These are phyloP conservation scores for Suillus fuscotomentosus DNA, from an alignment of 768 basidiomycete species.

Conservation along the genomic window DNA sequence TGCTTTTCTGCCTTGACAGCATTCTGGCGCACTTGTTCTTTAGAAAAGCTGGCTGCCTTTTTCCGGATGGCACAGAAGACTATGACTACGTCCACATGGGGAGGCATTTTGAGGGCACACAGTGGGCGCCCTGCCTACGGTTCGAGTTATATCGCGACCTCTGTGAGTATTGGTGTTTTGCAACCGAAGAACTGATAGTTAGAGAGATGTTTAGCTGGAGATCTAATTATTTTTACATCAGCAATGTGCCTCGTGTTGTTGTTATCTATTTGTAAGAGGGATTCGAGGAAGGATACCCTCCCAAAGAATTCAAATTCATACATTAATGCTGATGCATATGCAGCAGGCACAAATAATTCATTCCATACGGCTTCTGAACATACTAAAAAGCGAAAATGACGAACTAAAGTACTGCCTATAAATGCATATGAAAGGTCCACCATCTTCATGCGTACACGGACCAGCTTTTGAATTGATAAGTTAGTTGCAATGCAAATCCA, in stretches of 20 bases:
- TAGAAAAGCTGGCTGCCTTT: constrained; percentile 41
- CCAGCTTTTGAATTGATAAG: constrained; percentile 8
- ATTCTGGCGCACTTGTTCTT: constrained; percentile 61
- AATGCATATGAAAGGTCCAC: constrained; percentile 7
- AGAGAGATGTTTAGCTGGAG: not conserved
- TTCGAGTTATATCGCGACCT: not conserved
- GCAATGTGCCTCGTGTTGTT: not conserved
- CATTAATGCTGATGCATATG: not conserved
- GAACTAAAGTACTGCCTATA: constrained; percentile 5
- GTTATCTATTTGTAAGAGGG: not conserved
- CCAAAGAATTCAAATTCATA: too few species aligned
- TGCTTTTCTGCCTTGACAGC: constrained; percentile 65
- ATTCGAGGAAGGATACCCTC: too few species aligned
- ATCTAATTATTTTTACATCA: not conserved
- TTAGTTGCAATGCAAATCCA: constrained; percentile 7
- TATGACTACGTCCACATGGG: constrained; percentile 72
- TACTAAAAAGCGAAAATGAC: not conserved
- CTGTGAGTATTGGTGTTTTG: not conserved
- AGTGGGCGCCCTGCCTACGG: not conserved
- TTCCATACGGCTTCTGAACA: not conserved
- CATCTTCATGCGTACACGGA: not conserved
- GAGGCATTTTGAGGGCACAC: constrained; percentile 33
- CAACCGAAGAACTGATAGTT: not conserved
- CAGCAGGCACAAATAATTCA: not conserved
- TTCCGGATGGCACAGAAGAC: constrained; percentile 56